phyloP scores from a whole-genome alignment of 129 eudicot genomes.

The Flaveria robusta region DNA sequence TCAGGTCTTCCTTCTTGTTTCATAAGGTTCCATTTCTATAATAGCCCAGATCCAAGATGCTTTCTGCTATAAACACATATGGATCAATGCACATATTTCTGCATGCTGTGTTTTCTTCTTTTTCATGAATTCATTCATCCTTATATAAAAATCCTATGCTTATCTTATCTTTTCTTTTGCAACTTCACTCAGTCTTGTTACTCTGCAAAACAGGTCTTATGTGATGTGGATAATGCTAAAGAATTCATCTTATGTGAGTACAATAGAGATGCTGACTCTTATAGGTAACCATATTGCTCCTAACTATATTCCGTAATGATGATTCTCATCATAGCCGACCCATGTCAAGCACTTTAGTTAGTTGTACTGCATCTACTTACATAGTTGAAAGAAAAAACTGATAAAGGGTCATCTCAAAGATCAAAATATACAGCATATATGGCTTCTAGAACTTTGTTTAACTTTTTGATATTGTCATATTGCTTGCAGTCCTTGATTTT shows the following conservation, averaged over 20 bases:
- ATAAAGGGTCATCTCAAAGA: background rate
- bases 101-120: background rate
- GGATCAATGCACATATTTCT: background rate
- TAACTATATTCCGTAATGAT: background rate
- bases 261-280: constrained; percentile 98
- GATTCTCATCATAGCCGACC: background rate
- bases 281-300: constrained; percentile 56
- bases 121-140: background rate
- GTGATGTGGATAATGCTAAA: constrained; percentile 74
- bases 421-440: background rate
- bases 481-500: background rate
- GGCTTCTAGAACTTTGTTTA: background rate
- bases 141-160: background rate
- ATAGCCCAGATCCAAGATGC: no score
- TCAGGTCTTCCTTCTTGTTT: no score
- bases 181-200: constrained; percentile 14
- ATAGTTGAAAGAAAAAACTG: background rate
- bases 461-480: background rate
- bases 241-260: constrained; percentile 93
- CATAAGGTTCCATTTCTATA: no score
- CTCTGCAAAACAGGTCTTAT: constrained; percentile 66
- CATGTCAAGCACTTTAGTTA: constrained; percentile 6
- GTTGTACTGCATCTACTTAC: background rate
- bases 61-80: no score
- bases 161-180: background rate